Base-by-base conservation (phyloP, 2,329 filamentous ascomycete species). In the Diaporthe nobilis region DNA sequence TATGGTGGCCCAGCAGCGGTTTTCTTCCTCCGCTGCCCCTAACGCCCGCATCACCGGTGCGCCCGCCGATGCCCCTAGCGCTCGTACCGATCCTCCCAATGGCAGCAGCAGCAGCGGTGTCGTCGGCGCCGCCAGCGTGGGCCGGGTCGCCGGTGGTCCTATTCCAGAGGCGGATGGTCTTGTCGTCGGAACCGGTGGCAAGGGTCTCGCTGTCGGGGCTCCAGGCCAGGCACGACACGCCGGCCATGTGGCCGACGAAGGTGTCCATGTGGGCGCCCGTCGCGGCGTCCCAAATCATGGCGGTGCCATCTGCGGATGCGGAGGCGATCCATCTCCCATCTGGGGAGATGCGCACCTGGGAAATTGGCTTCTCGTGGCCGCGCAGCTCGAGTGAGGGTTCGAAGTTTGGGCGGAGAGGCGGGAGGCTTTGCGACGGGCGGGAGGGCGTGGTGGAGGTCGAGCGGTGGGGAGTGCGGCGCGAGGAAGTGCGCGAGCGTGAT, bases 121-220 rank as follows among this genome's bases (percentile, higher is more conserved):
- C 76, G 63, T 77, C 76, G 37, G 78, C 77, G 20, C 79, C 79
- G 58, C 79, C 80, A 6, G 80, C 81, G 67, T 85, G 82, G 9
- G 82, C 83, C 1, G 83, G 83, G 76, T 81, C 86, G 25, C 86
- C 85, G n/a, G 91, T 93, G 25, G 92, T 88, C 10, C 91, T 86
- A 81, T 98, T 94, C 97, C 97, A 99, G 1, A 99, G 87, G 3
- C 97, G 92, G 78, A 99, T 98, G 0, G 94, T 92, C 86, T 99
- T 99, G 88, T 99, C 97, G 84, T 99, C 97, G 7, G 94, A 96
- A 34, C 96, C 97, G 13, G 95, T 96, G 5, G 96, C 97, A 63
- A 99, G 89, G 3, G 94, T 95, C 79, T 92, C 92, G 77, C 94
- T 95, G 83, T 98, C 95, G 0, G 96, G 96, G 76, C 93, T 93